Evolutionary conservation across 2,329 filamentous ascomycete species (phyloP).

Genomic region (Arthrobotrys megalospora): DNA sequence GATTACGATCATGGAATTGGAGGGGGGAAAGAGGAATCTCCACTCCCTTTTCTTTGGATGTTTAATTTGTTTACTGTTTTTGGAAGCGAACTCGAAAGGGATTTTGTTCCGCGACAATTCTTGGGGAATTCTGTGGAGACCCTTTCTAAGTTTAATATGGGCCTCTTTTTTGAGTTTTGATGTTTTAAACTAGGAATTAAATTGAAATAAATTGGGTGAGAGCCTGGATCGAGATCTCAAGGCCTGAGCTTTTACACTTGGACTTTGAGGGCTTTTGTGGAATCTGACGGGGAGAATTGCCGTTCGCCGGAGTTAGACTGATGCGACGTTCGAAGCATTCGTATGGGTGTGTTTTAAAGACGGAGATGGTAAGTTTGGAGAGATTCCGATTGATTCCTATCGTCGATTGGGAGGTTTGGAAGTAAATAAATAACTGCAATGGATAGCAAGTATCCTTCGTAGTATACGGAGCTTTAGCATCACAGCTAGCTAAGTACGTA

Average conservation of each 20-base stretch:
- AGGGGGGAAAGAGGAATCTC: neutral
- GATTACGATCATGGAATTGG: conserved; percentile 27
- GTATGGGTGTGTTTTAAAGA: neutral
- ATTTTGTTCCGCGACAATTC: conserved; percentile 2
- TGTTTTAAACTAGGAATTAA: conserved; percentile 7
- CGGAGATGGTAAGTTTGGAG: conserved; percentile 1
- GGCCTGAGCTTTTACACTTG: conserved; percentile 14
- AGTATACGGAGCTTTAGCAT: conserved; percentile 21
- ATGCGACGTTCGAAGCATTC: conserved; percentile 6
- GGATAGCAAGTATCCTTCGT: neutral
- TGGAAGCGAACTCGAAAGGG: conserved; percentile 33
- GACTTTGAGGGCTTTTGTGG: conserved; percentile 30
- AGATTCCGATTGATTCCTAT: neutral
- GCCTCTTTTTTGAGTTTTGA: conserved; percentile 6
- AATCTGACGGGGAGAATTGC: conserved; percentile 31
- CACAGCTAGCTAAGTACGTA: conserved; percentile 4
- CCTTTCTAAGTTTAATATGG: conserved; percentile 21
- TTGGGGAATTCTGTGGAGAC: conserved; percentile 17
- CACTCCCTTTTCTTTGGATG: conserved; percentile 10
- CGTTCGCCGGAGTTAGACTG: conserved; percentile 25
- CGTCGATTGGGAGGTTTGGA: neutral
- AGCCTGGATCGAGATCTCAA: conserved; percentile 14
- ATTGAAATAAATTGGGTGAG: conserved; percentile 4
- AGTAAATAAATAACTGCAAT: conserved; percentile 24
- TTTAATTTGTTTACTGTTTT: conserved; percentile 53